phyloP scores from a whole-genome alignment of 208 protist species.

The Sergeia podlipaevii region DNA sequence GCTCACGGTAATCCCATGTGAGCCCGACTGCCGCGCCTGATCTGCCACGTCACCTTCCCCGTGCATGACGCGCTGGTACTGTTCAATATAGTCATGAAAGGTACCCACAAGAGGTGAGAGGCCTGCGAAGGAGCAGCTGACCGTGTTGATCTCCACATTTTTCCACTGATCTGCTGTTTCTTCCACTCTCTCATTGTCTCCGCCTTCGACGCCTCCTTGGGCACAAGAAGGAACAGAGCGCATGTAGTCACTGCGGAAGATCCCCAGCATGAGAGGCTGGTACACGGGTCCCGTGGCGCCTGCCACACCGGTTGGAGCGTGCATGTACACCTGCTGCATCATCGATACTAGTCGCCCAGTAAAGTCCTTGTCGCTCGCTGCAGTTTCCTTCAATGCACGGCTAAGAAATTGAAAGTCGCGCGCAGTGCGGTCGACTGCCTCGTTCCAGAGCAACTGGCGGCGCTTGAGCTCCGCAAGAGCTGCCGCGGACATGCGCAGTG shows the following conservation, averaged over 20 bases:
- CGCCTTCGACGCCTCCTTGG: conserved; percentile 9
- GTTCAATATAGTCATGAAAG: conserved; percentile 80
- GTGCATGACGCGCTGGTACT: conserved; percentile 21
- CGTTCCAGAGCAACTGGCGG: conserved; percentile 74
- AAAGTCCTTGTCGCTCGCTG: conserved; percentile 72
- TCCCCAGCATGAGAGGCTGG: conserved; percentile 86
- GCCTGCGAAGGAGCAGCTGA: conserved; percentile 92
- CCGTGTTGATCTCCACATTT: conserved; percentile 98
- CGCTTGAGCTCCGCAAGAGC: conserved; percentile 40
- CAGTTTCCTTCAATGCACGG: conserved; percentile 50
- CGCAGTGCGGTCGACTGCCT: conserved; percentile 72
- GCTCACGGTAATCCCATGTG: conserved; percentile 24
- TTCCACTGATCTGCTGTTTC: conserved; percentile 51
- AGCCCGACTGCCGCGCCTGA: background rate
- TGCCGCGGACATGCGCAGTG: conserved; percentile 25
- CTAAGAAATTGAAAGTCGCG: conserved; percentile 63
- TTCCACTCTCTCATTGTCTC: background rate
- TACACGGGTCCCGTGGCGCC: conserved; percentile 28
- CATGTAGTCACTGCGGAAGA: conserved; percentile 96
- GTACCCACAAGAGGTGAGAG: conserved; percentile 73
- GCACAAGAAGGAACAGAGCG: too few relatives aligned
- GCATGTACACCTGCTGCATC: conserved; percentile 69
- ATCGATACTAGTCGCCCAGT: conserved; percentile 85
- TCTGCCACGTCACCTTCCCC: background rate
- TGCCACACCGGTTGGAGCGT: conserved; percentile 1